phyloP scores from a whole-genome alignment of 2,329 filamentous ascomycete genomes.

The Talaromyces sp. region DNA sequence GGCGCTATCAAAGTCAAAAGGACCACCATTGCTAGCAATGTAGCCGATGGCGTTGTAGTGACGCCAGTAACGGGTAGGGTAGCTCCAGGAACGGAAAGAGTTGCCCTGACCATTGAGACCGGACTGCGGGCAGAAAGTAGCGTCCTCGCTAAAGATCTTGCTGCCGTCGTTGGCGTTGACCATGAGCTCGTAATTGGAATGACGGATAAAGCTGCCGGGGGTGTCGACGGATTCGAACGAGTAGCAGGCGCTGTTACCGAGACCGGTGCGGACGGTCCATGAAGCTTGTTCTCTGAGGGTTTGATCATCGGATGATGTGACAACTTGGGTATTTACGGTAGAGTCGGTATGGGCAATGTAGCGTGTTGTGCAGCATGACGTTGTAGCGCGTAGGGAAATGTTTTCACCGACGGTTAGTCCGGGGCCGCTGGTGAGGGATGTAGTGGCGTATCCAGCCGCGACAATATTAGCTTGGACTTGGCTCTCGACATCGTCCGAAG shows the following conservation, averaged over 20 bases:
- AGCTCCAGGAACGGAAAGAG: slow-evolving; percentile 57
- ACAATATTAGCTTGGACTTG: slow-evolving; percentile 13
- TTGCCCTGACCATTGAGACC: slow-evolving; percentile 51
- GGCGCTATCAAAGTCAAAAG: slow-evolving; percentile 52
- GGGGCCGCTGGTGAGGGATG: slow-evolving; percentile 15
- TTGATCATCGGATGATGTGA: slow-evolving; percentile 50
- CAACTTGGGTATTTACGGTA: slow-evolving; percentile 54
- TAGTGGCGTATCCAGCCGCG: slow-evolving; percentile 11
- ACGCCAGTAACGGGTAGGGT: slow-evolving; percentile 57
- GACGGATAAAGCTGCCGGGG: slow-evolving; percentile 57
- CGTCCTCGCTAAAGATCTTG: slow-evolving; percentile 58
- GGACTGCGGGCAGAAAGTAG: slow-evolving; percentile 58
- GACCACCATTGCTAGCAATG: slow-evolving; percentile 53
- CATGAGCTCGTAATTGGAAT: slow-evolving; percentile 52
- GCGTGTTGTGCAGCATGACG: slow-evolving; percentile 51
- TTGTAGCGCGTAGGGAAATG: slow-evolving; percentile 55
- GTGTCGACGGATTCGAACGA: slow-evolving; percentile 60
- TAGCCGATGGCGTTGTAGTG: slow-evolving; percentile 51
- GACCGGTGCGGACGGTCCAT: slow-evolving; percentile 54
- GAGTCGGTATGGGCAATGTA: slow-evolving; percentile 54
- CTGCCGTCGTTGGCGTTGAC: slow-evolving; percentile 52
- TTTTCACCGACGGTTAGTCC: background rate
- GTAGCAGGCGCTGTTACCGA: slow-evolving; percentile 55
- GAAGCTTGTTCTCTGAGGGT: slow-evolving; percentile 52
- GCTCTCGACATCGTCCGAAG: slow-evolving; percentile 13